phyloP scores from a whole-genome alignment of 768 basidiomycete species.

The Tubosaeta brunneosetosa region DNA sequence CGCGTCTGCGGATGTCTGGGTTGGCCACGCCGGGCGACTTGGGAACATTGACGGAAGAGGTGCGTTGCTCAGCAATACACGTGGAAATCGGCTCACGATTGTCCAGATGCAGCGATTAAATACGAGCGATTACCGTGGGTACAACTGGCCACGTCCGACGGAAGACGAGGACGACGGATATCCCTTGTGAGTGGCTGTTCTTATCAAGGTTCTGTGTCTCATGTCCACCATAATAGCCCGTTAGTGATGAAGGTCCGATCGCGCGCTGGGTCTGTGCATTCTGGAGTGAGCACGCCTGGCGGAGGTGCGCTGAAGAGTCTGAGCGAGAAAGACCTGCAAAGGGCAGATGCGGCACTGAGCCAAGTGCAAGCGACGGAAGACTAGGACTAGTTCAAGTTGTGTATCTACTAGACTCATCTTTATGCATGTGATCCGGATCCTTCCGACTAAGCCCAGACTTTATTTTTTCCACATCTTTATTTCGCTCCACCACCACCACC shows the following conservation, averaged over 20 bases:
- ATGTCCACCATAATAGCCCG: constrained; percentile 47
- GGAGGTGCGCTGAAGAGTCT: constrained; percentile 75
- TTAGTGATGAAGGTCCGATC: constrained; percentile 88
- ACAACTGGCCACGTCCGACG: constrained; percentile 49
- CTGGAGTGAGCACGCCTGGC: constrained; percentile 80
- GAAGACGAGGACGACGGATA: constrained; percentile 91
- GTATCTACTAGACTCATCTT: constrained; percentile 15
- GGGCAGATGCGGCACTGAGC: constrained; percentile 85
- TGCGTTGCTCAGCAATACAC: constrained; percentile 27
- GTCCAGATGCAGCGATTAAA: constrained; percentile 77
- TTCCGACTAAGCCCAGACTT: constrained; percentile 4
- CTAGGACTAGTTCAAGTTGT: not conserved
- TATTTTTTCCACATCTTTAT: constrained; percentile 1
- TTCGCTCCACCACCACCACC: not conserved
- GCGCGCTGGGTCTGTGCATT: constrained; percentile 69
- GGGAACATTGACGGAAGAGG: constrained; percentile 85
- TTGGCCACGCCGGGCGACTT: constrained; percentile 91
- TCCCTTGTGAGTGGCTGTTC: constrained; percentile 62
- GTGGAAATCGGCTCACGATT: not conserved
- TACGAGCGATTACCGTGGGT: constrained; percentile 77
- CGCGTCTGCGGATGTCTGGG: constrained; percentile 68
- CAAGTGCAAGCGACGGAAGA: constrained; percentile 38
- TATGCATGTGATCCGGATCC: constrained; percentile 14
- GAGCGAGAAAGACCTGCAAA: constrained; percentile 80
- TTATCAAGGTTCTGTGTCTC: constrained; percentile 11